phyloP scores from a whole-genome alignment of 139 green algal species.

The Coelastrella sp. region DNA sequence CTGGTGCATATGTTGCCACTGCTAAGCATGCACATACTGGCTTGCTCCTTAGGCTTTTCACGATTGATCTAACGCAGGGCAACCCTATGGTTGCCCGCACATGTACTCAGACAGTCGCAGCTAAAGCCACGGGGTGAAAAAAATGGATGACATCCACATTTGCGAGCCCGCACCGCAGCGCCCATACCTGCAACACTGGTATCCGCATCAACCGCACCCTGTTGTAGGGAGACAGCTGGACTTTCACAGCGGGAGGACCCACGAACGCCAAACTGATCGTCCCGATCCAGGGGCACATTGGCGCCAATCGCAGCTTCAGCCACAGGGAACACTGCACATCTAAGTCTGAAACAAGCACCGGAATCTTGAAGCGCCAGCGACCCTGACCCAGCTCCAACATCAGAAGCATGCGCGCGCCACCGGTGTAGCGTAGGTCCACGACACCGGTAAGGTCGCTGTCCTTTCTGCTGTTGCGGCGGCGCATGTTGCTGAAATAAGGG shows the following conservation, averaged over 20 bases:
- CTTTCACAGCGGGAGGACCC: slow-evolving; percentile 88
- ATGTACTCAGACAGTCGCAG: no score
- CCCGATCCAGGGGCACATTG: slow-evolving; percentile 93
- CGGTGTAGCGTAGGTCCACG: slow-evolving; percentile 92
- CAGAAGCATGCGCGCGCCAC: slow-evolving; percentile 93
- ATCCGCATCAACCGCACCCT: slow-evolving; percentile 94
- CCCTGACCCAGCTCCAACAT: slow-evolving; percentile 85
- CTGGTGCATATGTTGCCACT: not conserved
- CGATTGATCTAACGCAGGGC: no score
- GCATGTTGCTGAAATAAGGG: slow-evolving; percentile 93
- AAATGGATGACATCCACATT: no score
- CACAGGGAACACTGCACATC: slow-evolving; percentile 95
- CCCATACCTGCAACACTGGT: slow-evolving; percentile 84
- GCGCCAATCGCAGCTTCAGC: slow-evolving; percentile 94
- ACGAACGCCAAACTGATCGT: slow-evolving; percentile 94
- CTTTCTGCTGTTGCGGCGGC: slow-evolving; percentile 80
- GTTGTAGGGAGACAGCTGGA: slow-evolving; percentile 96
- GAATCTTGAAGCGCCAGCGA: slow-evolving; percentile 77
- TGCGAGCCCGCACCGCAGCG: not conserved
- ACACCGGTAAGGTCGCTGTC: slow-evolving; percentile 91
- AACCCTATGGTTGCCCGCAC: no score
- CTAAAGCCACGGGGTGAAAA: no score
- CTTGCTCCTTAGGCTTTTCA: no score
- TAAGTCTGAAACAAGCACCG: slow-evolving; percentile 93
- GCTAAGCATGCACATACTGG: no score